Conservation (phyloP, 2,329 filamentous ascomycete species). For the Epichloe hybrida region DNA sequence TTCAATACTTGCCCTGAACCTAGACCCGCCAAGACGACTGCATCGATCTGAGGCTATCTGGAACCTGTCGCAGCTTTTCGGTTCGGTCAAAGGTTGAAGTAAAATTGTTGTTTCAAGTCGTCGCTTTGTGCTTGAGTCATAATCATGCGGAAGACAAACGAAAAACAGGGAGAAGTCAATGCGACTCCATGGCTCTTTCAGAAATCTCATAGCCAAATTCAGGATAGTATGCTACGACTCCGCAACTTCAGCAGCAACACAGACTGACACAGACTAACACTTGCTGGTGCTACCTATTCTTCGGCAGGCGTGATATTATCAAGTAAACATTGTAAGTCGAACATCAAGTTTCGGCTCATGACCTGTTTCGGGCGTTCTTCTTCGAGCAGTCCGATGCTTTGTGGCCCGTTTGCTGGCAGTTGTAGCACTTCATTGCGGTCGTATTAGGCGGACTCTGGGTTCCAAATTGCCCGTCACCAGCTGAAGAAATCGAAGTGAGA, state of each 20-base stretch:
- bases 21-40: background rate
- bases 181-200: background rate
- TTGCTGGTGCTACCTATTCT: background rate
- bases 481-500: slow-evolving; percentile 45
- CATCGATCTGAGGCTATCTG: background rate
- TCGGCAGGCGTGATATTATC: background rate
- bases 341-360: background rate
- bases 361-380: slow-evolving; percentile 5
- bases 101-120: background rate
- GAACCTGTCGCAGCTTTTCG: background rate
- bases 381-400: slow-evolving; percentile 41
- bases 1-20: background rate
- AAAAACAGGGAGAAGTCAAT: background rate
- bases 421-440: slow-evolving; percentile 36
- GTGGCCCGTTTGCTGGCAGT: slow-evolving; percentile 49
- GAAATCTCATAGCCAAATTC: background rate
- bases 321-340: background rate
- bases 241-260: background rate
- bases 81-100: background rate
- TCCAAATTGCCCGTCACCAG: slow-evolving; percentile 11
- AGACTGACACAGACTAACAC: background rate
- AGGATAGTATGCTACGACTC: background rate
- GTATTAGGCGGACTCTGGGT: slow-evolving; percentile 9
- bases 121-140: background rate
- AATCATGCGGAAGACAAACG: background rate